phyloP scores from a whole-genome alignment of 1,284 basidiomycete genomes.

The Trametes pubescens region DNA sequence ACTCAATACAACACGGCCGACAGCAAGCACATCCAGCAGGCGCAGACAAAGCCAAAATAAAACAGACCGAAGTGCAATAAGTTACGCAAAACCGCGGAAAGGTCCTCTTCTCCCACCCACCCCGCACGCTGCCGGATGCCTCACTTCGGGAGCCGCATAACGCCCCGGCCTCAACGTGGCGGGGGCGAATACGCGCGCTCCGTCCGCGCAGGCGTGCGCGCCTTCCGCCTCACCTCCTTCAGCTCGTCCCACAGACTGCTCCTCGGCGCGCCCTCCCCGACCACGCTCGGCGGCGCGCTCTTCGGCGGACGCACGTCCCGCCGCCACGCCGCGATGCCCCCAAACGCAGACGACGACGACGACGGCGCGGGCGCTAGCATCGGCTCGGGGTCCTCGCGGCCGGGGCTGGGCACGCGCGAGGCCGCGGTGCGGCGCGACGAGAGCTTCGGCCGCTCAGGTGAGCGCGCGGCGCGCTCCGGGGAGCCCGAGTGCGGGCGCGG shows the following conservation, averaged over 20 bases:
- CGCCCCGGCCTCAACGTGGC: conserved; percentile 23
- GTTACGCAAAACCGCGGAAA: conserved; percentile 28
- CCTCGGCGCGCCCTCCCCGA: conserved; percentile 35
- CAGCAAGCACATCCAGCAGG: conserved; percentile 25
- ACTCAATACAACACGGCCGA: conserved; percentile 23
- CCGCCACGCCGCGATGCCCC: conserved; percentile 30
- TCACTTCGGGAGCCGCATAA: not conserved
- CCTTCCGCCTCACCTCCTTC: conserved; percentile 57
- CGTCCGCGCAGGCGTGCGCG: conserved; percentile 49
- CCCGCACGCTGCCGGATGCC: not conserved
- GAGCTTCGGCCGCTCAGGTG: conserved; percentile 46
- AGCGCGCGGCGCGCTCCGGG: conserved; percentile 31
- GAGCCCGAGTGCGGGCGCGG: conserved; percentile 25
- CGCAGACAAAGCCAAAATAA: conserved; percentile 2
- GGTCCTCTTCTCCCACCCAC: conserved; percentile 15
- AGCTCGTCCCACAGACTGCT: conserved; percentile 68
- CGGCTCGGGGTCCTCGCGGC: not conserved
- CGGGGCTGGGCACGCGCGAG: conserved; percentile 43
- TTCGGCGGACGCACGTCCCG: conserved; percentile 39
- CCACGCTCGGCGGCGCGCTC: conserved; percentile 39
- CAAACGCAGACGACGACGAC: conserved; percentile 15
- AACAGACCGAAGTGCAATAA: conserved; percentile 26
- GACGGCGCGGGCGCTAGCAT: conserved; percentile 44
- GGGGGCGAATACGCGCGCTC: conserved; percentile 45
- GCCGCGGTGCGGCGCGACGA: conserved; percentile 38